Evolutionary conservation across 148 eudicot species (phyloP).

Genomic region (Spergularia bocconei): DNA sequence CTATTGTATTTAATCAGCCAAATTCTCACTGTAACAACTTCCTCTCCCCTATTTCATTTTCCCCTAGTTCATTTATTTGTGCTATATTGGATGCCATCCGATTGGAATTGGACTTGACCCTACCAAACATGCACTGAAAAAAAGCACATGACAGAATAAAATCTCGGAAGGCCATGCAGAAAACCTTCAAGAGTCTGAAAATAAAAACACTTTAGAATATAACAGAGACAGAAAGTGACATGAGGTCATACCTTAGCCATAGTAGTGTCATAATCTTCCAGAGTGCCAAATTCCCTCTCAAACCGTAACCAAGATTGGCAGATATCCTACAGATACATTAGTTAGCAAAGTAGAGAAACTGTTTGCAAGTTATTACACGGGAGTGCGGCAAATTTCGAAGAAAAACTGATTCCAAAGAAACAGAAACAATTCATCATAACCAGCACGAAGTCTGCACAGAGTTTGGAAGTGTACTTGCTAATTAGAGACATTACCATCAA

Average conservation of each 20-base stretch:
- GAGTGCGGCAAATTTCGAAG: not conserved
- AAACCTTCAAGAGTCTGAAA: not conserved
- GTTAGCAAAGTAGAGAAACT: slow-evolving; percentile 33
- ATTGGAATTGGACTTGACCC: too few species aligned
- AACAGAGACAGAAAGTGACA: not conserved
- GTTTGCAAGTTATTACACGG: slow-evolving; percentile 21
- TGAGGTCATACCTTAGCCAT: slow-evolving; percentile 56
- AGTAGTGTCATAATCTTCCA: slow-evolving; percentile 81
- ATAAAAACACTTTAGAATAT: not conserved
- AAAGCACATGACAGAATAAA: not conserved
- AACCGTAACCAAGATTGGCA: slow-evolving; percentile 90
- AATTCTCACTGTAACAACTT: too few species aligned
- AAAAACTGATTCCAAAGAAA: not conserved
- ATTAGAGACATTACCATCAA: not conserved
- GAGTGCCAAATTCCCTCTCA: slow-evolving; percentile 81
- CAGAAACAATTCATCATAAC: not conserved
- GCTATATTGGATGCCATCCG: too few species aligned
- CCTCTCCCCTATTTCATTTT: too few species aligned
- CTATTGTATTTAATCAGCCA: too few species aligned
- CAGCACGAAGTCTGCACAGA: not conserved
- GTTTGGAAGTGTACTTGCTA: not conserved
- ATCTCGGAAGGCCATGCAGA: not conserved
- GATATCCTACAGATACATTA: slow-evolving; percentile 55
- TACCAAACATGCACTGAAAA: too few species aligned
- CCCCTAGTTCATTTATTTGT: too few species aligned